phyloP scores from a whole-genome alignment of 106 monocot species.

The Dioscorea alata region DNA sequence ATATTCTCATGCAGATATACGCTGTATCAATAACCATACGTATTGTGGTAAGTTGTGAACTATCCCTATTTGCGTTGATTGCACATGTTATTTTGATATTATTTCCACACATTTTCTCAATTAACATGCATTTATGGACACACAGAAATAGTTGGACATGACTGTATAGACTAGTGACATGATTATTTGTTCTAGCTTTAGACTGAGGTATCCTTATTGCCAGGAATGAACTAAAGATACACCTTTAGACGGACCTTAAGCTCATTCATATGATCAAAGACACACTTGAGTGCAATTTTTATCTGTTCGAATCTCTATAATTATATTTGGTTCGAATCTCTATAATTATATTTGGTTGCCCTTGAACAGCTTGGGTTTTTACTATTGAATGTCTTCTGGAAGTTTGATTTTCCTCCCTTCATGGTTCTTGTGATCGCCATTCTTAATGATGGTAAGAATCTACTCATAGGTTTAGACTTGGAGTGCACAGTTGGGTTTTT shows the following conservation, averaged over 20 bases:
- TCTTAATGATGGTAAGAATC: constrained; percentile 48
- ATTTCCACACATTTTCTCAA: too few species aligned
- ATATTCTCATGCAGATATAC: constrained; percentile 31
- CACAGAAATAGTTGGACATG: too few species aligned
- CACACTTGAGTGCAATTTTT: too few species aligned
- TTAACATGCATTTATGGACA: too few species aligned
- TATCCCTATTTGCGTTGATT: background rate
- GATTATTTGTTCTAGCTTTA: too few species aligned
- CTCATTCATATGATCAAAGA: too few species aligned
- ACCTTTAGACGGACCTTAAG: too few species aligned
- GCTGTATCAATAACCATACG: constrained; percentile 42
- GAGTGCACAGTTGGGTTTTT: background rate
- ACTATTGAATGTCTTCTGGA: constrained; percentile 35
- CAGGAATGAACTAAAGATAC: too few species aligned
- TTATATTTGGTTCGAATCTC: too few species aligned
- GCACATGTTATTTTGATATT: background rate
- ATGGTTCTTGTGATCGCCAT: constrained; percentile 62
- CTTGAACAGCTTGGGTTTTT: constrained; percentile 45
- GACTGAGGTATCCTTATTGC: too few species aligned
- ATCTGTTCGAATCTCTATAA: too few species aligned
- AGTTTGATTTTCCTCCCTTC: constrained; percentile 52
- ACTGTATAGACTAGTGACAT: too few species aligned
- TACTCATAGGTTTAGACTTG: background rate
- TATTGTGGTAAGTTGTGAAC: constrained; percentile 36
- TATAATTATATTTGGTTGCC: constrained; percentile 6